These are phyloP conservation scores for Echria macrotheca DNA, from an alignment of 495 filamentous ascomycete species.

Conservation along the genomic window DNA sequence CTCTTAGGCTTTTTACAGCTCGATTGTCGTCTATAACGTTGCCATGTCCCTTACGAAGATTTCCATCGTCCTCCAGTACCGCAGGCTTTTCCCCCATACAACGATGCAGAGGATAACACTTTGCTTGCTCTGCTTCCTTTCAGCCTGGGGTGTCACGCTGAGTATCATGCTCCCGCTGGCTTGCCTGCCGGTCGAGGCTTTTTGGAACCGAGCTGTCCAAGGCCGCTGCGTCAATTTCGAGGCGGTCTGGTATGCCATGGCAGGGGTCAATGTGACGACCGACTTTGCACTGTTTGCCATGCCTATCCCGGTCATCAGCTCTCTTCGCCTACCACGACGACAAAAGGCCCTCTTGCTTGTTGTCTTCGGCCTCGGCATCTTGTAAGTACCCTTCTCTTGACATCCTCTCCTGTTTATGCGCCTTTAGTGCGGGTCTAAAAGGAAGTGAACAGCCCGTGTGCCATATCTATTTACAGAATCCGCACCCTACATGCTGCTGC, in stretches of 20 bases:
- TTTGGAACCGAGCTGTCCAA: conserved; percentile 26
- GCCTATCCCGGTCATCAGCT: conserved; percentile 23
- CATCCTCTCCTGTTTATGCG: conserved; percentile 17
- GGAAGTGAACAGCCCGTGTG: conserved; percentile 24
- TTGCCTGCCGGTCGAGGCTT: conserved; percentile 27
- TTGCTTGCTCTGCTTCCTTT: conserved; percentile 26
- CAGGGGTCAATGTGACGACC: conserved; percentile 29
- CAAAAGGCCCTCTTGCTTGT: conserved; percentile 40
- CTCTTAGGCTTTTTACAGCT: conserved; percentile 20
- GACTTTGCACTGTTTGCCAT: conserved; percentile 23
- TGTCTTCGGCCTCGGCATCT: conserved; percentile 43
- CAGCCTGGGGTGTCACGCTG: conserved; percentile 27
- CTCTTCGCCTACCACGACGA: conserved; percentile 32
- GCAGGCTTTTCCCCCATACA: conserved; percentile 28
- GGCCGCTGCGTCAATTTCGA: conserved; percentile 26
- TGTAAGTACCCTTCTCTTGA: conserved; percentile 23
- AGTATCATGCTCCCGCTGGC: conserved; percentile 20
- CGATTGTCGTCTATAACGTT: conserved; percentile 30
- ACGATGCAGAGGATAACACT: conserved; percentile 24
- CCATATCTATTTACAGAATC: conserved; percentile 28
- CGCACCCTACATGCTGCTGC: conserved; percentile 36
- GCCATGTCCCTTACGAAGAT: conserved; percentile 25
- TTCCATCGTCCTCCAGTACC: conserved; percentile 32
- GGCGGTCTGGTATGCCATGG: conserved; percentile 34
- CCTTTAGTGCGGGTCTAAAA: no score